A percentile compares a stretch with the other conserved stretches of the same genome.
phyloP scores from a whole-genome alignment of 176 grass and related monocot species.

The Urochloa ruziziensis region DNA sequence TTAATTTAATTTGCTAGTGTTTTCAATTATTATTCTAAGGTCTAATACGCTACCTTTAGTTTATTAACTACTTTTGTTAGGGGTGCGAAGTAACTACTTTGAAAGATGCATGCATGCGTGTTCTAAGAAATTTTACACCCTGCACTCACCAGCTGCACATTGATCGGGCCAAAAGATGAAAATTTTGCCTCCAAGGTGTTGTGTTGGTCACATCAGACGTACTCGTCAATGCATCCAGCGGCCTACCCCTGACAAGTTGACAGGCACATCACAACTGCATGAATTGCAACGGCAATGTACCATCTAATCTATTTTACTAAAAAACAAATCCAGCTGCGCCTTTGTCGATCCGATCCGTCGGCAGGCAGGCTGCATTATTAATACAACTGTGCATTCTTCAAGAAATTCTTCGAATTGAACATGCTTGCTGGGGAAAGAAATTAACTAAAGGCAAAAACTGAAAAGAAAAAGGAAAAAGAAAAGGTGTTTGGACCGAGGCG shows the following conservation, averaged over 20 bases:
- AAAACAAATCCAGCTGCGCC: neutral
- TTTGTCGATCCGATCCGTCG: neutral
- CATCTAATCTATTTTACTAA: neutral
- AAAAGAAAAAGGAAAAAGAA: neutral
- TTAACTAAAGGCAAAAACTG: neutral
- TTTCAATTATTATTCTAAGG: too few species aligned
- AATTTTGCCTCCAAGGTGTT: too few species aligned
- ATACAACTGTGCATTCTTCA: neutral
- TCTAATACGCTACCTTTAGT: too few species aligned
- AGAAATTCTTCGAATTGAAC: neutral
- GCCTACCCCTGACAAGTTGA: too few species aligned
- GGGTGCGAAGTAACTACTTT: too few species aligned
- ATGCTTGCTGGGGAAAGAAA: neutral
- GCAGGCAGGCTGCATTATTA: neutral
- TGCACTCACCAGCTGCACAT: too few species aligned
- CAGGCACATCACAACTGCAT: conserved; percentile 31
- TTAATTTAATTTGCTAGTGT: too few species aligned
- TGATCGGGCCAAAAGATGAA: too few species aligned
- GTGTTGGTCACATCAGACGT: neutral
- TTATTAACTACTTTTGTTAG: too few species aligned
- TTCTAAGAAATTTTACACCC: neutral
- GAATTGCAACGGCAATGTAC: neutral
- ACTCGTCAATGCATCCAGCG: too few species aligned
- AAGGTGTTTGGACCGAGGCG: neutral
- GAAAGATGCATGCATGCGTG: too few species aligned